Evolutionary conservation across 371 early-diverging fungal genomes (phyloP).

Genomic region (Lichtheimia ramosa): DNA sequence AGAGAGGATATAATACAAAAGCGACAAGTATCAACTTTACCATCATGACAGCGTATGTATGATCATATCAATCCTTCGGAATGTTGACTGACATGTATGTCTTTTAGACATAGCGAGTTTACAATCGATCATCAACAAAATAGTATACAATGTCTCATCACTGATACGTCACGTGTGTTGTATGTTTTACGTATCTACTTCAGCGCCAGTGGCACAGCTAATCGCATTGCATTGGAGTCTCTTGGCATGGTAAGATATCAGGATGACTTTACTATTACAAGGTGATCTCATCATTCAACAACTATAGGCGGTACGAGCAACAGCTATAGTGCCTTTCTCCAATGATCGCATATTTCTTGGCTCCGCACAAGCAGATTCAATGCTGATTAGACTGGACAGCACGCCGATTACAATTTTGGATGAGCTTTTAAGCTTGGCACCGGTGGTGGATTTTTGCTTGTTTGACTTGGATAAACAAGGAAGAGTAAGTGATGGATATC

Average conservation of each 20-base stretch:
- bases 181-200: conserved; percentile 54
- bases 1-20: conserved; percentile 14
- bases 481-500: conserved; percentile 45
- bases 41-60: conserved; percentile 6
- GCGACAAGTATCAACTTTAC: conserved; percentile 54
- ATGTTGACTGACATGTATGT: background rate
- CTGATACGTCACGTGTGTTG: conserved; percentile 73
- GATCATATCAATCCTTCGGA: background rate
- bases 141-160: conserved; percentile 62
- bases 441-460: conserved; percentile 84
- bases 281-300: background rate
- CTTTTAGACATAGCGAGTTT: conserved; percentile 36
- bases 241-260: conserved; percentile 12
- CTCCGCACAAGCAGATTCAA: conserved; percentile 83
- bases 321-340: conserved; percentile 71
- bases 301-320: conserved; percentile 32
- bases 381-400: conserved; percentile 55
- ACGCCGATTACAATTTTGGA: conserved; percentile 56
- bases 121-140: conserved; percentile 21
- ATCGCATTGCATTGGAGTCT: conserved; percentile 4
- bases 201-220: conserved; percentile 15
- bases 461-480: conserved; percentile 77
- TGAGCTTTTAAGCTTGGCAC: conserved; percentile 75
- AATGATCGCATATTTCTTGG: conserved; percentile 75
- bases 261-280: background rate